A percentile compares a stretch with the other conserved stretches of the same genome.
phyloP scores from a whole-genome alignment of 345 rosid species.

The Eutrema heterophyllum region DNA sequence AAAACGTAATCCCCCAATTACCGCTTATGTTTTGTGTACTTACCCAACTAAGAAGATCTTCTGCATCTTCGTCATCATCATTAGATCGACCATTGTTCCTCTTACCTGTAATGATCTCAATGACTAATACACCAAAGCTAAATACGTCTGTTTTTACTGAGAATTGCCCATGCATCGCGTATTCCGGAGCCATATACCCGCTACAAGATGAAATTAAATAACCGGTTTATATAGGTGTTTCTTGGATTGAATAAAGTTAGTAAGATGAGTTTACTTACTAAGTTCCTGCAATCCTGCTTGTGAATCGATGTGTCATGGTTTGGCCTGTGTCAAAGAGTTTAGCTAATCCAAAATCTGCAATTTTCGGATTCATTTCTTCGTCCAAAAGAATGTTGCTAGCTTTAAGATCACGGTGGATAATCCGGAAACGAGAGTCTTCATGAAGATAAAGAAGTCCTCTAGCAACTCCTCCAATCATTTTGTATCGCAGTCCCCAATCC shows the following conservation, averaged over 20 bases:
- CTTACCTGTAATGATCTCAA: slow-evolving; percentile 29
- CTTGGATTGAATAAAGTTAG: neutral
- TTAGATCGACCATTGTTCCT: slow-evolving; percentile 9
- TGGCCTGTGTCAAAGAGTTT: slow-evolving; percentile 36
- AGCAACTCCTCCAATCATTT: slow-evolving; percentile 30
- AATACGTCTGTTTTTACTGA: slow-evolving; percentile 31
- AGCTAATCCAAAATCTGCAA: slow-evolving; percentile 61
- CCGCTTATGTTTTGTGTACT: neutral
- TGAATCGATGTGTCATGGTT: slow-evolving; percentile 31
- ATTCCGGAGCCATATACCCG: slow-evolving; percentile 33
- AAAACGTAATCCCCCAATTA: neutral
- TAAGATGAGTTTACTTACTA: slow-evolving; percentile 26
- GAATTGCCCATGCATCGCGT: slow-evolving; percentile 31
- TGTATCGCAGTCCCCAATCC: slow-evolving; percentile 28
- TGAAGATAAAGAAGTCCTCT: slow-evolving; percentile 35
- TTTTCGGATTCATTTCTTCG: slow-evolving; percentile 47
- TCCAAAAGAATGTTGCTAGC: slow-evolving; percentile 54
- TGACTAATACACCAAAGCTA: slow-evolving; percentile 31
- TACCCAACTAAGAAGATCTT: slow-evolving; percentile 29
- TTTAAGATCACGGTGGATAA: slow-evolving; percentile 55
- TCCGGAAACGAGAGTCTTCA: slow-evolving; percentile 50
- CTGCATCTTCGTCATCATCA: slow-evolving; percentile 23
- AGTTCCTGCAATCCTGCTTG: slow-evolving; percentile 46
- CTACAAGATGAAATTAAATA: neutral
- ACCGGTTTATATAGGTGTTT: neutral